Base-by-base conservation (phyloP, 257 asterid genomes). In the Solanum sejunctum region DNA sequence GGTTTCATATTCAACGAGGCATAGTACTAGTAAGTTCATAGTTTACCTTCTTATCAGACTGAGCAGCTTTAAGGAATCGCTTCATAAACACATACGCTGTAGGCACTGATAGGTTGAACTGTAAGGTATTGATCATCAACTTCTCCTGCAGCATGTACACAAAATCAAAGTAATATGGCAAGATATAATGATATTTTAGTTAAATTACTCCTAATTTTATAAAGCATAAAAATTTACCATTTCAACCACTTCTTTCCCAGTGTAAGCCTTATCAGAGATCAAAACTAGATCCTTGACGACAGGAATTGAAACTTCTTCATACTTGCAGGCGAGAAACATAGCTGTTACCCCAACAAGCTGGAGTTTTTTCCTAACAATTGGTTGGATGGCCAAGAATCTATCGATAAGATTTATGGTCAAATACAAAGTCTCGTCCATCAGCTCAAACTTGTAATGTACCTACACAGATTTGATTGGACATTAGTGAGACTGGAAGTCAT, bases 401-500 rank as follows among this genome's bases (percentile, higher is more conserved):
- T 97, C 99, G 5, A 95, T 92, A 88, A 97, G 94, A 85, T 92
- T 94, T 56, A 97, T 91, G 0, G 96, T 97, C 80, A 97, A 85
- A 45, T 95, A 97, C 58, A 97, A 63, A 11, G 98, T 95, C 93
- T 97, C 99, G 1, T 97, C 98, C 98, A 95, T 91, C 91, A 97
- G 91, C 54, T 95, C 98, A 83, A 97, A 97, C 91, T 97, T 97
- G 97, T 97, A 93, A 84, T 97, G 99, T 82, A 95, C 99, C 98
- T 96, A 83, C 72, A 60, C 67, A 60, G 55, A 86, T 49, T 63
- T 45, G 55, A 83, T 64, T 1, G 80, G 1, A 21, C 60, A 21
- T 61, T 61, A 61, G 61, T 28, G 56, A 82, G 18, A 17, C 61
- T 8, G 11, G 0, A 81, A 82, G 67, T 21, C 4, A 7, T 49